Conservation (phyloP, 352 stramenopile species). For the Blastocystis hominis region DNA sequence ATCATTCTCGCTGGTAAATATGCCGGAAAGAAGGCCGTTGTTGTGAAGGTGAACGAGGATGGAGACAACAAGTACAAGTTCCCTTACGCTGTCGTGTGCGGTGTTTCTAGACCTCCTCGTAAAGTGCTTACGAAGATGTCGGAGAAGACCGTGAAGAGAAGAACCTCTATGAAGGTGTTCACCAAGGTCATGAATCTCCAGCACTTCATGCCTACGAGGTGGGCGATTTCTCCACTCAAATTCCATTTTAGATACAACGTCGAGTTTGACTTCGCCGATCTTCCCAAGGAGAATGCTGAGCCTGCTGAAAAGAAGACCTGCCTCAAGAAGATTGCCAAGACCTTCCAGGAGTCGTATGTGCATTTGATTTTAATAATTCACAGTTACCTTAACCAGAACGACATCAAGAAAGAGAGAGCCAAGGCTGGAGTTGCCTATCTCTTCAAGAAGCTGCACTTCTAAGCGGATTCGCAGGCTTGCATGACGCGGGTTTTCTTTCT, state of each 20-base stretch:
- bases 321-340: constrained; percentile 45
- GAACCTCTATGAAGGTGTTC: constrained; percentile 57
- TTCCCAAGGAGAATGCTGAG: not conserved
- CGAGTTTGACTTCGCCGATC: constrained; percentile 27
- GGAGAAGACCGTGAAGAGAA: constrained; percentile 57
- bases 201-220: constrained; percentile 59
- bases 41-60: constrained; percentile 58
- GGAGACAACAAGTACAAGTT: constrained; percentile 56
- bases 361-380: not conserved
- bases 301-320: constrained; percentile 34
- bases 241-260: constrained; percentile 48
- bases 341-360: constrained; percentile 23
- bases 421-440: constrained; percentile 58
- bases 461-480: constrained; percentile 7
- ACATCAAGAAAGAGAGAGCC: constrained; percentile 56
- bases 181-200: constrained; percentile 59
- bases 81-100: constrained; percentile 56
- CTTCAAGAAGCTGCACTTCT: constrained; percentile 60
- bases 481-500: constrained; percentile 19
- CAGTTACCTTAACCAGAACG: constrained; percentile 57
- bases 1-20: constrained; percentile 58
- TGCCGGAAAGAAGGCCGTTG: constrained; percentile 60
- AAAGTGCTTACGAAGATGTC: constrained; percentile 46
- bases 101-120: constrained; percentile 21
- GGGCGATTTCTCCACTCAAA: not conserved